Conservation (phyloP, 495 filamentous ascomycete species). For the Parathielavia hyrcaniae region DNA sequence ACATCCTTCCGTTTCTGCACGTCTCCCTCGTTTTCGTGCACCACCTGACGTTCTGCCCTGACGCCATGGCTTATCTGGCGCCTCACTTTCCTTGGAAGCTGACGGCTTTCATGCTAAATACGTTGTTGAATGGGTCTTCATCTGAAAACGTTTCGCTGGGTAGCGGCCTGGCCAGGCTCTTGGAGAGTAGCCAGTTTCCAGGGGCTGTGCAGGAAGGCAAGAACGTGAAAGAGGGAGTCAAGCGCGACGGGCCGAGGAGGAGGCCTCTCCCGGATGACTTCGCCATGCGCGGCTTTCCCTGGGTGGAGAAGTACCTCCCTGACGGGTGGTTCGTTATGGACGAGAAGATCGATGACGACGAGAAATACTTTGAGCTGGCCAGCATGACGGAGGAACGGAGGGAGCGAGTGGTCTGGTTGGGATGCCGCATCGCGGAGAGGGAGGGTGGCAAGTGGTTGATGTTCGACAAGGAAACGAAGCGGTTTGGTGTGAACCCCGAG, state of each 20-base stretch:
- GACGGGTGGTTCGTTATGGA: slow-evolving; percentile 57
- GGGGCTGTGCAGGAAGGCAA: neutral
- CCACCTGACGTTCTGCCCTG: slow-evolving; percentile 48
- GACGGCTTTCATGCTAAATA: slow-evolving; percentile 61
- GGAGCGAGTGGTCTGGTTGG: slow-evolving; percentile 72
- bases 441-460: slow-evolving; percentile 31
- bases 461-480: slow-evolving; percentile 29
- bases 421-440: slow-evolving; percentile 47
- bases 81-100: slow-evolving; percentile 58
- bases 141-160: neutral
- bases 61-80: slow-evolving; percentile 42
- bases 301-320: slow-evolving; percentile 64
- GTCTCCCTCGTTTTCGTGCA: slow-evolving; percentile 63
- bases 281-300: slow-evolving; percentile 67
- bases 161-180: neutral
- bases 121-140: slow-evolving; percentile 39
- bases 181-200: neutral
- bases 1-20: slow-evolving; percentile 62
- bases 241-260: slow-evolving; percentile 8
- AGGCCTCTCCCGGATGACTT: slow-evolving; percentile 82
- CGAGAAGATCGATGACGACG: slow-evolving; percentile 68
- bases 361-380: slow-evolving; percentile 62
- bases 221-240: neutral
- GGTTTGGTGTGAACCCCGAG: slow-evolving; percentile 31
- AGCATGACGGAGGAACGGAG: slow-evolving; percentile 59